Evolutionary conservation across 1,139 yeast genomes (phyloP), one percentile per base, ranked within the genome.

Genomic region (Scheffersomyces cryptocercus): DNA sequence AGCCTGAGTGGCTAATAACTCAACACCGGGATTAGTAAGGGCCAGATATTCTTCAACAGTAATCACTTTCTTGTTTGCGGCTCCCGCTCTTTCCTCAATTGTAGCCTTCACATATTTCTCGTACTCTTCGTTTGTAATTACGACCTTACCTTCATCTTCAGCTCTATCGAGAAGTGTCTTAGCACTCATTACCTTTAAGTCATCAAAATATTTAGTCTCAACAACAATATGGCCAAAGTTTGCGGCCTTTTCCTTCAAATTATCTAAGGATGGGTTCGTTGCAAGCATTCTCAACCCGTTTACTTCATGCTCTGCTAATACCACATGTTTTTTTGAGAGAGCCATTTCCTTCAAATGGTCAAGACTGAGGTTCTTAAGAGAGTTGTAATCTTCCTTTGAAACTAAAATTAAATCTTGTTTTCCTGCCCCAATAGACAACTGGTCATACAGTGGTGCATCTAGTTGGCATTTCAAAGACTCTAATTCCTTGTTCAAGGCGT

Each of bases 101-200:
- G 50, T 36, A 42, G 58, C 59, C 9, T 36, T 44, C 3, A 52
- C 51, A 1, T 35, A 29, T 4, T 42, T 38, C 2, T 56, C 42
- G 35, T 54, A 55, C n/a, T 60, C 62, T 3, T 41, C 52, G 9
- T 38, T 37, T 1, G 55, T 28, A 5, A 67, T 16, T 6, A 64
- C 47, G 14, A 45, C 48, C 51, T 51, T 56, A 24, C 54, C 49
- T 28, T 52, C 55, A 28, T 49, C 54, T 5, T 39, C 28, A 3
- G 67, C 67, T 35, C 45, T 56, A 1, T 51, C 58, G 12, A 50
- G 58, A 7, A 61, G 35, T 0, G 62, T 16, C 41, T 53, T 50
- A 2, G 45, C 37, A 6, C 12, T 15, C 20, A 11, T 14, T n/a
- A 20, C n/a, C 20, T 14, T 31, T 48, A 47, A 8, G 43, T 31